phyloP scores from a whole-genome alignment of 2,329 filamentous ascomycete genomes.

The Dactylonectria estremocensis region DNA sequence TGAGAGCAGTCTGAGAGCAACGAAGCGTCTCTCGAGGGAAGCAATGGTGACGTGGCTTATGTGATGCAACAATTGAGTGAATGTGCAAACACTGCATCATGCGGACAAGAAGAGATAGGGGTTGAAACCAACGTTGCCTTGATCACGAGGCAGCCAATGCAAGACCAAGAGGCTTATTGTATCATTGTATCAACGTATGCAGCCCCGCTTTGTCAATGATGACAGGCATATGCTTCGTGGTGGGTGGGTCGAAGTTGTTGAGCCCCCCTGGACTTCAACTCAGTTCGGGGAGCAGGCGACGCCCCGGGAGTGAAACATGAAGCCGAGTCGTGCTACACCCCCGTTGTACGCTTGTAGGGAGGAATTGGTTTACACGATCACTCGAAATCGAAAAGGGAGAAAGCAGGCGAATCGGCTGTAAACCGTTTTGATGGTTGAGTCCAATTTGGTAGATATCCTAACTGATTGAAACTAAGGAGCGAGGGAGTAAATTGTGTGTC shows the following conservation, averaged over 20 bases:
- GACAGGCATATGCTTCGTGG: background rate
- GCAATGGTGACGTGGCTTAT: constrained; percentile 8
- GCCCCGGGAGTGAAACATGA: background rate
- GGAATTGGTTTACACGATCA: background rate
- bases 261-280: background rate
- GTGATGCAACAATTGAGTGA: constrained; percentile 10
- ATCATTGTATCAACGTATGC: background rate
- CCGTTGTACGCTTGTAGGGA: background rate
- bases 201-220: background rate
- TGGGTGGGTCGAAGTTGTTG: background rate
- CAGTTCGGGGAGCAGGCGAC: background rate
- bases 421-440: background rate
- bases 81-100: constrained; percentile 1
- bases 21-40: background rate
- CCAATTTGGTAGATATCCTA: background rate
- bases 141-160: background rate
- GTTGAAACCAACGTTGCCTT: background rate
- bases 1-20: background rate
- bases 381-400: constrained; percentile 4
- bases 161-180: background rate
- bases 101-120: constrained; percentile 12
- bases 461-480: constrained; percentile 5
- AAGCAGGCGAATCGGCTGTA: too few species aligned
- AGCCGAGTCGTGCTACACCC: constrained; percentile 8
- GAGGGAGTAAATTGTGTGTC: background rate